Percentiles rank a stretch among this genome's conserved stretches.
These are phyloP conservation scores for Melaleuca quinquenervia DNA, from an alignment of 345 rosid genomes.

Conservation along the genomic window DNA sequence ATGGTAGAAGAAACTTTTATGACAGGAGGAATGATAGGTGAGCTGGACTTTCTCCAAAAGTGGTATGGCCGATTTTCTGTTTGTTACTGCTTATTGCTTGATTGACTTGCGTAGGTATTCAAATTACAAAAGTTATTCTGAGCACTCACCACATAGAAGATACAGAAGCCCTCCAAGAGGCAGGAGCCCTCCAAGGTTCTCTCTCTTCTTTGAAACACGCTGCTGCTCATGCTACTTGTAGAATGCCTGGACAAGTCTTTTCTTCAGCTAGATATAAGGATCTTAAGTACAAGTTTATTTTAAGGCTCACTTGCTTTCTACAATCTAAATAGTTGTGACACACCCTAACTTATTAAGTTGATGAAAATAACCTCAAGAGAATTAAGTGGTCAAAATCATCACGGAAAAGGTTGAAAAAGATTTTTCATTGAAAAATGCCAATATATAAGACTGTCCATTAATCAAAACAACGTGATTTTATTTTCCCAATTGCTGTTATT, in stretches of 20 bases:
- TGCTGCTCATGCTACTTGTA: background rate
- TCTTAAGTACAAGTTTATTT: background rate
- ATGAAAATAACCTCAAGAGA: background rate
- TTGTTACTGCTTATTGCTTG: background rate
- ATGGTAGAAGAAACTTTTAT: conserved; percentile 50
- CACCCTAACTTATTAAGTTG: background rate
- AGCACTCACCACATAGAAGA: conserved; percentile 38
- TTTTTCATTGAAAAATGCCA: background rate
- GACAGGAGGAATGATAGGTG: conserved; percentile 77
- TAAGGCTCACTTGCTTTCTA: background rate
- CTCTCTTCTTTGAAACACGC: background rate
- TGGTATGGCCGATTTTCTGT: background rate
- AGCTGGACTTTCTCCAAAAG: background rate
- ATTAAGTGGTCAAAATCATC: background rate
- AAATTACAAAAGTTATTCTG: conserved; percentile 38
- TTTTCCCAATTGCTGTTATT: background rate
- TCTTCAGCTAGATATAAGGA: background rate
- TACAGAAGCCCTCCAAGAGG: conserved; percentile 67
- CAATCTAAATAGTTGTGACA: background rate
- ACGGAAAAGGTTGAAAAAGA: background rate
- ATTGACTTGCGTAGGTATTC: conserved; percentile 32
- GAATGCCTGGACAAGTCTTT: background rate
- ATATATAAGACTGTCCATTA: background rate
- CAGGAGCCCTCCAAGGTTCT: conserved; percentile 75
- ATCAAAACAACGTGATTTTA: background rate